Evolutionary conservation across 2,329 filamentous ascomycete genomes (phyloP), one percentile per base, ranked within the genome.

Genomic region (Sporothrix phasma): DNA sequence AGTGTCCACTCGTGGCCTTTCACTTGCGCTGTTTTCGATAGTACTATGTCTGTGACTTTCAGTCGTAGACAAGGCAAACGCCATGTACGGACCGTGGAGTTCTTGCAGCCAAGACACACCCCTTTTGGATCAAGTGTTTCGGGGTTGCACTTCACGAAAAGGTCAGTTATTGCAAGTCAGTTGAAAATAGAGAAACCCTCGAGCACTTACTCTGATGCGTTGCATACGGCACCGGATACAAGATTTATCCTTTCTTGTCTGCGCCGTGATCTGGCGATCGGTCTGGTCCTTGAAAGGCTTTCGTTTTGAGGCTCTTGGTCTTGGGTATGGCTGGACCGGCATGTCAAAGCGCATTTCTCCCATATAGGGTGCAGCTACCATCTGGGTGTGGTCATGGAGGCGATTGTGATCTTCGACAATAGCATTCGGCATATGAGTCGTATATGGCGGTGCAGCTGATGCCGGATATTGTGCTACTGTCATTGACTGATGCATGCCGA

Each of bases 211-310:
- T 58, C 84, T 78, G 68, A 86, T 85, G 49, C 83, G 78, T 68
- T 86, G 84, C 81, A 85, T 84, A 59, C 81, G 78, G 67, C 84
- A 86, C 51, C 83, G 77, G 65, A 86, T 80, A 69, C 84, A 86
- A 22, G 81, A 84, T 8, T 82, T 83, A 19, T 83, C 80, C 62
- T 80, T 81, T 65, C 84, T 77, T 2, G 83, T 85, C 64, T 80
- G 76, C 0, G 84, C 84, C 0, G 83, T 86, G 67, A 80, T 76
- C 66, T 82, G 76, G 26, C 82, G 78, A 34, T 79, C 75, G 10
- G 73, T 73, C n/a, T 76, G 74, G 61, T 82, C 79, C 65, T 78
- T 81, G 72, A 85, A 86, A 2, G 82, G 83, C 0, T 81, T 82
- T 11, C 82, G 76, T 63, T 75, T 76, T 7, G 76, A 73, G 6